Base-by-base conservation (phyloP, 768 basidiomycete species). In the Tricholoma flavovirens region DNA sequence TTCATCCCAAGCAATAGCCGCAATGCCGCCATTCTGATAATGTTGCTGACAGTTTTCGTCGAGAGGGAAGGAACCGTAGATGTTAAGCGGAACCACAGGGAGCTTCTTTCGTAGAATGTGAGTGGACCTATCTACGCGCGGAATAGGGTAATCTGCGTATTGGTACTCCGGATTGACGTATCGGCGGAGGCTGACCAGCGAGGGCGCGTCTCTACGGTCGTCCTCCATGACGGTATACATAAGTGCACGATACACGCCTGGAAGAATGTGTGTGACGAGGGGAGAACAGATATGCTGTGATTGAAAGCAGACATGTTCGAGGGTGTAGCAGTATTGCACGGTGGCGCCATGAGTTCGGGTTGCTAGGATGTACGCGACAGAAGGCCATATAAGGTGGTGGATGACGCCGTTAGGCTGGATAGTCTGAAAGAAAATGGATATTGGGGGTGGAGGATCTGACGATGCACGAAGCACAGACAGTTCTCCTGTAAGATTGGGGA, bases 1-100 rank as follows among this genome's bases (percentile, higher is more conserved):
- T 65, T 88, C 86, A 58, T 88, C 86, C 83, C 83, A 88, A 6
- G 81, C 73, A 32, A 86, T 75, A 15, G 80, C 73, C n/a, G 69
- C 67, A 33, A 83, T 64, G 8, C 76, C 79, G 3, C 53, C 60
- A 32, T 49, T 62, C n/a, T 56, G 26, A 51, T 62, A 65, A 11
- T 57, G 45, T 14, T 43, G 45, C 56, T 56, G 60, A 12, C 30
- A 53, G 5, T 55, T 51, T 22, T 48, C 60, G 49, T 56, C 51
- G 15, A 58, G 38, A 10, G 56, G 30, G 22, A 66, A 43, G 24
- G 58, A 50, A 33, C 38, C 21, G 29, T 60, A 66, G 12, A 58
- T 54, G 15, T 63, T 60, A 15, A 7, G 33, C 5, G 66, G 64
- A 17, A 64, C 53, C 0, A 8, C n/a, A 12, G 56, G 63, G 12